Percentiles rank a stretch among this genome's conserved stretches.
Conservation (phyloP, 2,329 filamentous ascomycete species). For the Mycosphaerella arachidis region DNA sequence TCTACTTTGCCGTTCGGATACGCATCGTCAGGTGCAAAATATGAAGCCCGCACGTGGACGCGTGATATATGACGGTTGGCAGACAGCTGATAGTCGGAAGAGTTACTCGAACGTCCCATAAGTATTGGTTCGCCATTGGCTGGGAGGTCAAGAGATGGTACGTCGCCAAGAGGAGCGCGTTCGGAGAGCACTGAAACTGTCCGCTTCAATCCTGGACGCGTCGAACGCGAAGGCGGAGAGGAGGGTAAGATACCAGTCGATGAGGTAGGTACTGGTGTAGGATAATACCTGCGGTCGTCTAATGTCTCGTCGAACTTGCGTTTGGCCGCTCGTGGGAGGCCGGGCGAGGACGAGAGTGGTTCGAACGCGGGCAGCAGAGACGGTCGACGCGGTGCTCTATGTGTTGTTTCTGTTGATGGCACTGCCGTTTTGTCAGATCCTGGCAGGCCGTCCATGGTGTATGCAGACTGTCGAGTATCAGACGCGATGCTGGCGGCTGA, state of each 20-base stretch:
- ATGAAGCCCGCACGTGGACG: slow-evolving; percentile 84
- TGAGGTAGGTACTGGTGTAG: slow-evolving; percentile 89
- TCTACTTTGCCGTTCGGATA: slow-evolving; percentile 75
- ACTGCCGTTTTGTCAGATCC: slow-evolving; percentile 9
- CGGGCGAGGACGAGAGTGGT: slow-evolving; percentile 71
- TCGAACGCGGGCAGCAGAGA: slow-evolving; percentile 75
- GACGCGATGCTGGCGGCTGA: slow-evolving; percentile 17
- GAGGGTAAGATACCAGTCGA: slow-evolving; percentile 87
- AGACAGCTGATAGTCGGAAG: slow-evolving; percentile 91
- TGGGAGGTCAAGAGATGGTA: slow-evolving; percentile 77
- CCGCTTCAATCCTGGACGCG: slow-evolving; percentile 53
- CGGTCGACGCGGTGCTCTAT: slow-evolving; percentile 40
- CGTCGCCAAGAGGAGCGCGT: slow-evolving; percentile 74
- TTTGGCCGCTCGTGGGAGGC: slow-evolving; percentile 63
- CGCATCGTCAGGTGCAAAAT: slow-evolving; percentile 63
- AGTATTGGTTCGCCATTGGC: slow-evolving; percentile 75
- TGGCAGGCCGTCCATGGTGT: slow-evolving; percentile 24
- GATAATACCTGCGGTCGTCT: slow-evolving; percentile 60
- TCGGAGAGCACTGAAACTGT: slow-evolving; percentile 65
- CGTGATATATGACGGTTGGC: slow-evolving; percentile 89
- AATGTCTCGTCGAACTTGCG: slow-evolving; percentile 55
- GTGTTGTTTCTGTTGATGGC: slow-evolving; percentile 16
- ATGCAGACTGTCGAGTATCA: slow-evolving; percentile 13
- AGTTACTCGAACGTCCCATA: slow-evolving; percentile 92
- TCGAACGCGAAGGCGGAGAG: slow-evolving; percentile 62